Evolutionary conservation across 805 yeast species (phyloP).

Genomic region (Saccharomycopsis lassenensis): DNA sequence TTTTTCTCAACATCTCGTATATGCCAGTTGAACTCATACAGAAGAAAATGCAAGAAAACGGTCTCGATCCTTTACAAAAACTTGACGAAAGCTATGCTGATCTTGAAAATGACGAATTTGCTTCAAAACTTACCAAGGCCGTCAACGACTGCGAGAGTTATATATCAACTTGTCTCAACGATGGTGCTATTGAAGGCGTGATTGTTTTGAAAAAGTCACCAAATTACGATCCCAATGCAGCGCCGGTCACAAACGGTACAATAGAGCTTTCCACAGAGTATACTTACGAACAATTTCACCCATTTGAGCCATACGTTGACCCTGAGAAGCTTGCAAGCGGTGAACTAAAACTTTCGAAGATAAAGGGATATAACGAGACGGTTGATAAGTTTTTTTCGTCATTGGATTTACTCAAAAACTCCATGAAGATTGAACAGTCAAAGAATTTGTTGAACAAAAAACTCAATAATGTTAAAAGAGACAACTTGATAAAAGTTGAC

Average conservation of each 20-base stretch:
- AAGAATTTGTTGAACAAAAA: slow-evolving; percentile 67
- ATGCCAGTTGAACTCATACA: slow-evolving; percentile 72
- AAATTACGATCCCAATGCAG: too few relatives aligned
- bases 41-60: slow-evolving; percentile 36
- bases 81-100: slow-evolving; percentile 24
- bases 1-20: slow-evolving; percentile 59
- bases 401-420: slow-evolving; percentile 69
- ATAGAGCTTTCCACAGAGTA: slow-evolving; percentile 31
- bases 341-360: slow-evolving; percentile 29
- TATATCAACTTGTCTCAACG: slow-evolving; percentile 29
- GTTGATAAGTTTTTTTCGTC: slow-evolving; percentile 79
- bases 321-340: slow-evolving; percentile 21
- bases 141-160: slow-evolving; percentile 37
- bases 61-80: slow-evolving; percentile 35
- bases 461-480: slow-evolving; percentile 62
- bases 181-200: slow-evolving; percentile 39
- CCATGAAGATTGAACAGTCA: slow-evolving; percentile 63
- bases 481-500: slow-evolving; percentile 59
- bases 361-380: slow-evolving; percentile 67
- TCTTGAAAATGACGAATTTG: too few relatives aligned
- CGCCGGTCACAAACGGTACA: too few relatives aligned
- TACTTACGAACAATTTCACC: slow-evolving; percentile 58
- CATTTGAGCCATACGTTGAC: slow-evolving; percentile 43
- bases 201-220: slow-evolving; percentile 55
- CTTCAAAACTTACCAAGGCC: slow-evolving; percentile 30